Evolutionary conservation across 768 basidiomycete genomes (phyloP).

Genomic region (Rhodosporidiobolus sp.): DNA sequence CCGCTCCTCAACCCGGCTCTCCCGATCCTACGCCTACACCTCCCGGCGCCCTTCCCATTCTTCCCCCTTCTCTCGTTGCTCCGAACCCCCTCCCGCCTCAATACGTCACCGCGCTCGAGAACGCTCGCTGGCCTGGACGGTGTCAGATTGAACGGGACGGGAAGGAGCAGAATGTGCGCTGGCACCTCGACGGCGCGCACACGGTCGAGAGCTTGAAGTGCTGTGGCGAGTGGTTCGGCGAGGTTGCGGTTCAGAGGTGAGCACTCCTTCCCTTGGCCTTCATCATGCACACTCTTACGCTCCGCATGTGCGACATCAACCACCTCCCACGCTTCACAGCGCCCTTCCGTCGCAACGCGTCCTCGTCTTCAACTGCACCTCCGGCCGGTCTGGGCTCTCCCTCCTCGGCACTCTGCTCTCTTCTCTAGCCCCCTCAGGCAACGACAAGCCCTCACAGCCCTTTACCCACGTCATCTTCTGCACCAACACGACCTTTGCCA

Average conservation of each 20-base stretch:
- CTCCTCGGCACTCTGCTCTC: conserved; percentile 65
- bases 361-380: conserved; percentile 92
- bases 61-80: conserved; percentile 30
- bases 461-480: conserved; percentile 84
- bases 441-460: conserved; percentile 46
- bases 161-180: conserved; percentile 56
- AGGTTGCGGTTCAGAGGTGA: conserved; percentile 23
- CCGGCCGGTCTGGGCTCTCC: conserved; percentile 71
- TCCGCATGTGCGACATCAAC: neutral
- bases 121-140: conserved; percentile 85
- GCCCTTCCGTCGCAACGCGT: conserved; percentile 44
- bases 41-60: neutral
- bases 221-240: conserved; percentile 82
- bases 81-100: conserved; percentile 54
- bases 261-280: conserved; percentile 27
- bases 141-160: conserved; percentile 80
- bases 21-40: neutral
- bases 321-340: neutral
- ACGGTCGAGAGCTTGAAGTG: conserved; percentile 83
- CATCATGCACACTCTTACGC: neutral
- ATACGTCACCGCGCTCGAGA: conserved; percentile 63
- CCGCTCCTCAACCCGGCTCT: conserved; percentile 4
- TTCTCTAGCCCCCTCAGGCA: conserved; percentile 51
- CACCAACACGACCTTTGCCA: conserved; percentile 88
- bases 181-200: conserved; percentile 96